Base-by-base conservation (phyloP, 2,329 filamentous ascomycete species). In the Hymenoscyphus scutula region DNA sequence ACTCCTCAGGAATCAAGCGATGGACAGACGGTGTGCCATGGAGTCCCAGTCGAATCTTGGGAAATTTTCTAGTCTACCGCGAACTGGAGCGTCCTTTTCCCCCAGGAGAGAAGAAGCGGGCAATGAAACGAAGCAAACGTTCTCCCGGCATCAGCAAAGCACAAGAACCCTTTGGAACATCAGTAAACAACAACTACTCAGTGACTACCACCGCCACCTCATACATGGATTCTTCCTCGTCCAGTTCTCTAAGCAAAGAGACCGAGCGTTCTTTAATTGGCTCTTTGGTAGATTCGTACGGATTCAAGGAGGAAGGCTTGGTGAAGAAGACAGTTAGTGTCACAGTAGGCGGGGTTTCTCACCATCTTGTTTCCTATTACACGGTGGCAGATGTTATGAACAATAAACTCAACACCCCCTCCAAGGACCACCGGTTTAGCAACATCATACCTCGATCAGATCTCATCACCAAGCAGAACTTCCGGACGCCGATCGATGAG, bases 71-170 rank as follows among this genome's bases (percentile, higher is more conserved):
- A 62, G 97, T 95, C 1, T 99, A 99, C 74, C 86, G 95, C 32
- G 95, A 99, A 74, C 97, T 99, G 91, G 95, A 98, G 77, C 93
- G 94, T 89, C 75, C 88, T 90, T 93, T 93, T 68, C 87, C 89
- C 1, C 89, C 90, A 0, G 91, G 91, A 6, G 89, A 94, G 78
- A 95, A 94, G 82, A 95, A 95, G 76, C 83, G 89, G 55, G 91
- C 91, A 0, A 87, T 89, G 77, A 93, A 91, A 76, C 88, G 88
- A 69, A 83, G 81, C 62, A 86, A 81, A 67, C 75, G 68, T 62
- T 71, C 68, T 17, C 68, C 70, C 6, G 71, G 70, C 3, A 71
- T 73, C 51, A 70, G 61, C 58, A 74, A 73, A 61, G 59, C 63
- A 56, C 64, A 62, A 45, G 70, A 71, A 19, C 54, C 64, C 23